phyloP scores from a whole-genome alignment of 2,329 filamentous ascomycete species.

The Hypoxylon sp. region DNA sequence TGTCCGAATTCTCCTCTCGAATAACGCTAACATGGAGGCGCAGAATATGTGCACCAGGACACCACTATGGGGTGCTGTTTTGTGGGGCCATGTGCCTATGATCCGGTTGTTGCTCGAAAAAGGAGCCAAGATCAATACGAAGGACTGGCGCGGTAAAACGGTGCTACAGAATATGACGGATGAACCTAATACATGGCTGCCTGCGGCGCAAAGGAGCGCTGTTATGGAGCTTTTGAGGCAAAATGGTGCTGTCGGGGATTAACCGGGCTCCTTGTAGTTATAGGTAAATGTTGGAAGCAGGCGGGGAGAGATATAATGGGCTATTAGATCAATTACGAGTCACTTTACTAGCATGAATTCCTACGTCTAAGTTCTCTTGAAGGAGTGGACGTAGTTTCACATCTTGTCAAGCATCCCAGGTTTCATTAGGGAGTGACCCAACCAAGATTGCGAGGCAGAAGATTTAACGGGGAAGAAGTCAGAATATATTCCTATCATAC shows the following conservation, averaged over 20 bases:
- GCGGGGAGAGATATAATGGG: neutral
- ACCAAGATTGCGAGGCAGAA: neutral
- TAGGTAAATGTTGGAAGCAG: neutral
- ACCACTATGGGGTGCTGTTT: slow-evolving; percentile 2
- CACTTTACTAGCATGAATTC: neutral
- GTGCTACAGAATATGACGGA: neutral
- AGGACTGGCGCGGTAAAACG: neutral
- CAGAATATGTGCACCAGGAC: neutral
- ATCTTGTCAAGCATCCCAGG: neutral
- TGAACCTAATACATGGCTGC: neutral
- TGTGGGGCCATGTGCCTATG: neutral
- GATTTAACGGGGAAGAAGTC: slow-evolving; percentile 24
- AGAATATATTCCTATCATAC: slow-evolving; percentile 36
- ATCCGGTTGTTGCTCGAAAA: slow-evolving; percentile 23
- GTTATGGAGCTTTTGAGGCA: neutral
- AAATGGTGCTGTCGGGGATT: neutral
- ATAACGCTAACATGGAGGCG: neutral
- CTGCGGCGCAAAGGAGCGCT: neutral
- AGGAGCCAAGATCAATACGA: slow-evolving; percentile 2
- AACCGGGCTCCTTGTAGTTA: neutral
- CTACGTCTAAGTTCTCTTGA: neutral
- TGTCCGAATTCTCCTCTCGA: neutral
- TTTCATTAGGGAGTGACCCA: neutral
- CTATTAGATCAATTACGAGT: neutral
- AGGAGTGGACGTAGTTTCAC: neutral